Conservation (phyloP, 2,329 filamentous ascomycete species). For the Calonectria honghensis region DNA sequence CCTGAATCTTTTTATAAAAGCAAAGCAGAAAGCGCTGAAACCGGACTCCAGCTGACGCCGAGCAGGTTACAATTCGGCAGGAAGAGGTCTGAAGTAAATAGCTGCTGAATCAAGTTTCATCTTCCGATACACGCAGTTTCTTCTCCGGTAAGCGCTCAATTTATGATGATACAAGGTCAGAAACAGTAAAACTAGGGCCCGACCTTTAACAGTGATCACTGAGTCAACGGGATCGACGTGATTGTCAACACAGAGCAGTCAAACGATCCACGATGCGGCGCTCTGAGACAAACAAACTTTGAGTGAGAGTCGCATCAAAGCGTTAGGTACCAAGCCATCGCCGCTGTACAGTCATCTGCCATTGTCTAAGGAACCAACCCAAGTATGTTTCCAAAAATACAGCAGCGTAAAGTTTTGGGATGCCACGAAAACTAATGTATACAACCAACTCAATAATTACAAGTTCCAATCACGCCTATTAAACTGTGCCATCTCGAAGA, state of each 20-base stretch:
- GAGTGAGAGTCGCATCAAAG: neutral
- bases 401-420: neutral
- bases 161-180: neutral
- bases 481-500: neutral
- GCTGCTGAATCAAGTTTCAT: neutral
- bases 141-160: neutral
- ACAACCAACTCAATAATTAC: neutral
- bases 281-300: neutral
- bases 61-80: neutral
- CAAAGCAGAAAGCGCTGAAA: neutral
- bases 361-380: neutral
- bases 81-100: neutral
- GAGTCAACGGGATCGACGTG: neutral
- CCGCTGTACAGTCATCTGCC: neutral
- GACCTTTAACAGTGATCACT: neutral
- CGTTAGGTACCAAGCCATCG: neutral
- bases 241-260: neutral
- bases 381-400: neutral
- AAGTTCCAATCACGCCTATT: neutral
- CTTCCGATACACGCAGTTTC: neutral
- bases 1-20: neutral
- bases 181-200: neutral
- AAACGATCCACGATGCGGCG: neutral
- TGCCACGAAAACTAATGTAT: neutral
- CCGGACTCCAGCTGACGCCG: neutral